Evolutionary conservation across 768 basidiomycete species (phyloP).

Genomic region (Glaciozyma martinii): DNA sequence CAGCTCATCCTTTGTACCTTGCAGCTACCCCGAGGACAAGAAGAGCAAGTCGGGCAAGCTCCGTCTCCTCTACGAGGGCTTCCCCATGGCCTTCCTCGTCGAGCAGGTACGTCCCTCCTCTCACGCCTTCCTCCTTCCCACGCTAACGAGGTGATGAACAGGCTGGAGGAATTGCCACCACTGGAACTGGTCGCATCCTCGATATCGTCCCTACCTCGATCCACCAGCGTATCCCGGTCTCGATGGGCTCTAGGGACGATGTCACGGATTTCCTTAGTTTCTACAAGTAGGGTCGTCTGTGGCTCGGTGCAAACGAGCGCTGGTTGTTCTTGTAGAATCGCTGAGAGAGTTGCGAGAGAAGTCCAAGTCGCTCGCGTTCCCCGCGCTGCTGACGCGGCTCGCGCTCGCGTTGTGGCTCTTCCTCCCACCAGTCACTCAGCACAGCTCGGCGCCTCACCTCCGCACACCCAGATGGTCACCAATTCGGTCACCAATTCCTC

Average conservation of each 20-base stretch:
- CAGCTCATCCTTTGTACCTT: too few relatives aligned
- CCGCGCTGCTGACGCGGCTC: too few relatives aligned
- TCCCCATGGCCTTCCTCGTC: conserved; percentile 92
- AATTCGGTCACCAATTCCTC: too few relatives aligned
- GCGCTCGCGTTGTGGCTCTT: too few relatives aligned
- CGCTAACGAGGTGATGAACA: conserved; percentile 38
- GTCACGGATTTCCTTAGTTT: conserved; percentile 82
- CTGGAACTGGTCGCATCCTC: conserved; percentile 83
- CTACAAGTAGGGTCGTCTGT: conserved; percentile 46
- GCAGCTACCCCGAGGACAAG: conserved; percentile 86
- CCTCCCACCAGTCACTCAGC: too few relatives aligned
- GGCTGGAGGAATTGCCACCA: conserved; percentile 95
- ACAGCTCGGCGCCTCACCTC: too few relatives aligned
- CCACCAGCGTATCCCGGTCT: conserved; percentile 87
- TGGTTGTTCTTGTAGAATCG: too few relatives aligned
- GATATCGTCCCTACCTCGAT: conserved; percentile 79
- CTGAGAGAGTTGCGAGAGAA: too few relatives aligned
- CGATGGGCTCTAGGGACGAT: conserved; percentile 87
- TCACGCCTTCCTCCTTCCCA: neutral
- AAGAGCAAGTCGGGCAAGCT: conserved; percentile 95
- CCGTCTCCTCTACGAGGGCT: conserved; percentile 89
- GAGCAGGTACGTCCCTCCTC: conserved; percentile 60
- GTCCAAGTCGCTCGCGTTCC: too few relatives aligned
- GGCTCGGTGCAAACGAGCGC: too few relatives aligned
- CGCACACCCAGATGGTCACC: too few relatives aligned